Evolutionary conservation across 2,329 filamentous ascomycete species (phyloP).

Genomic region (Cladobotryum protrusum): DNA sequence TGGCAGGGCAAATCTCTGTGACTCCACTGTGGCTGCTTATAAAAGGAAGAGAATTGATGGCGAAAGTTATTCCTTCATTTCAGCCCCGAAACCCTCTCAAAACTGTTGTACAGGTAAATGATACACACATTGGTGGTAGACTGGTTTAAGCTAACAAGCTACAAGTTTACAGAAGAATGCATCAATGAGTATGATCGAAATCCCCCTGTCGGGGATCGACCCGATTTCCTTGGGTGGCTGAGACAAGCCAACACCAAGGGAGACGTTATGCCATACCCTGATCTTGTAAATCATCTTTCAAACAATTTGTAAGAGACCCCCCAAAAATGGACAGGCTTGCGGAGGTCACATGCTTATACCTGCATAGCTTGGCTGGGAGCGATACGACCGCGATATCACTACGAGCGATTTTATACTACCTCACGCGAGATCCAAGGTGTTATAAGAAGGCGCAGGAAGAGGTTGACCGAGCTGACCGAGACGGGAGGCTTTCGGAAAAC

Average conservation of each 20-base stretch:
- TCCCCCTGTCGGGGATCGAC: not conserved
- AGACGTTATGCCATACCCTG: constrained; percentile 10
- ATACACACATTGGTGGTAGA: not conserved
- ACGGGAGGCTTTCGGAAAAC: constrained; percentile 30
- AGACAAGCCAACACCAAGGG: constrained; percentile 5
- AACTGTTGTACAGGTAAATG: constrained; percentile 1
- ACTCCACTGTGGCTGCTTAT: not conserved
- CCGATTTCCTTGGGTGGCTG: constrained; percentile 1
- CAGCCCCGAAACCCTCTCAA: constrained; percentile 8
- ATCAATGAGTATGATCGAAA: constrained; percentile 2
- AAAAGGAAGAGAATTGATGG: not conserved
- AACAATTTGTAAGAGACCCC: constrained; percentile 13
- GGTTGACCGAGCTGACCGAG: constrained; percentile 42
- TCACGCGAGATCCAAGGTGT: constrained; percentile 47
- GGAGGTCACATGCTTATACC: constrained; percentile 46
- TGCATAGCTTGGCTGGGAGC: constrained; percentile 60
- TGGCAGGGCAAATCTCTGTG: constrained; percentile 16
- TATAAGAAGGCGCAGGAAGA: constrained; percentile 47
- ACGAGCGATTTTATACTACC: constrained; percentile 54
- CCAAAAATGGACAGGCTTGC: no score
- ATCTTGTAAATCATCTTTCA: constrained; percentile 12
- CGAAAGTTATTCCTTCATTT: constrained; percentile 16
- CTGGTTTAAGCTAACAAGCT: not conserved
- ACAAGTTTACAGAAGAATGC: constrained; percentile 1
- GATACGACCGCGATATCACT: constrained; percentile 62